These are phyloP conservation scores for Cutaneotrichosporon sp. DNA, from an alignment of 1,284 basidiomycete genomes.

Conservation along the genomic window DNA sequence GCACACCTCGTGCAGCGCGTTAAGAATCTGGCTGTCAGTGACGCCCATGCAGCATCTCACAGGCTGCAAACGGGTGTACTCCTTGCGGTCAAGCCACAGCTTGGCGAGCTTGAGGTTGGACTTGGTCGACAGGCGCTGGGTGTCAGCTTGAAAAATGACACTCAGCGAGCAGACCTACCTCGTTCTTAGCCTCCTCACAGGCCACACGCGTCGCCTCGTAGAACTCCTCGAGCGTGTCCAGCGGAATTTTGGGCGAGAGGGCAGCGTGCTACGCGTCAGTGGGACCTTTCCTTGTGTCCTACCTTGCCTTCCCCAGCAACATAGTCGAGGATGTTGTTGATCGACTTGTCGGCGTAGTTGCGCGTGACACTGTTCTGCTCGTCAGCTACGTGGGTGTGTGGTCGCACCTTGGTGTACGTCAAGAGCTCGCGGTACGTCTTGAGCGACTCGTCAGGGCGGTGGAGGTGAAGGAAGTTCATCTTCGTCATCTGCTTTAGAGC, in stretches of 20 bases:
- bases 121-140: conserved; percentile 85
- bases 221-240: conserved; percentile 88
- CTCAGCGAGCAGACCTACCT: conserved; percentile 61
- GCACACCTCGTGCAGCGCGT: conserved; percentile 56
- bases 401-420: conserved; percentile 75
- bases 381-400: background rate
- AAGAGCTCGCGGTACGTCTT: conserved; percentile 81
- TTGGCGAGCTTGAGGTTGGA: conserved; percentile 97
- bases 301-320: conserved; percentile 84
- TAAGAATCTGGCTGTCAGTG: conserved; percentile 48
- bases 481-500: conserved; percentile 98
- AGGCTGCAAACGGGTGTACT: conserved; percentile 79
- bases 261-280: conserved; percentile 41
- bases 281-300: conserved; percentile 43
- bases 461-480: conserved; percentile 78
- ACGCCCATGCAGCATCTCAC: conserved; percentile 54
- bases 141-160: conserved; percentile 1
- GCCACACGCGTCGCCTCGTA: conserved; percentile 91
- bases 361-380: conserved; percentile 45
- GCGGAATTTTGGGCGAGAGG: conserved; percentile 63
- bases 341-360: conserved; percentile 87
- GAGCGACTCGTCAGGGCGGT: conserved; percentile 79
- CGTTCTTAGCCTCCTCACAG: conserved; percentile 91
- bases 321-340: conserved; percentile 98
- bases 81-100: conserved; percentile 92